phyloP scores from a whole-genome alignment of 1,284 basidiomycete species.

The Xerocomus minutiporus region DNA sequence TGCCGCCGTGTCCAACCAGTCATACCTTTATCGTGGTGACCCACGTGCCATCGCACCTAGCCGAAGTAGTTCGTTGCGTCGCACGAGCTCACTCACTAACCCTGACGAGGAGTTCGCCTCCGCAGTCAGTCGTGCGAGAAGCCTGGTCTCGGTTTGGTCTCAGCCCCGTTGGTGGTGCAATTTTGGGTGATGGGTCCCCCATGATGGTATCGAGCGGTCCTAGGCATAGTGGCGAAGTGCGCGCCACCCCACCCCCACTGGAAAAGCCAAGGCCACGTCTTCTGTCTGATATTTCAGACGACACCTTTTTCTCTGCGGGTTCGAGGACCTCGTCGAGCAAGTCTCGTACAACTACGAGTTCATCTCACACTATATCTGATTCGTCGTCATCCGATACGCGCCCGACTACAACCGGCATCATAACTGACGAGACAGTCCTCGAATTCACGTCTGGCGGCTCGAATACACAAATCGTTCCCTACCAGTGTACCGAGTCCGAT shows the following conservation, averaged over 20 bases:
- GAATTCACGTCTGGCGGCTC: conserved; percentile 38
- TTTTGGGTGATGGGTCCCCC: too few relatives aligned
- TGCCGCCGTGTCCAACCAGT: conserved; percentile 54
- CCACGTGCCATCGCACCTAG: too few relatives aligned
- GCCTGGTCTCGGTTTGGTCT: too few relatives aligned
- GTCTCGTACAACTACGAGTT: conserved; percentile 33
- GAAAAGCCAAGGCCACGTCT: conserved; percentile 38
- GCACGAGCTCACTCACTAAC: too few relatives aligned
- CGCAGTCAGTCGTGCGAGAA: too few relatives aligned
- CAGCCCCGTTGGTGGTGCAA: too few relatives aligned
- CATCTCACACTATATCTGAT: conserved; percentile 30
- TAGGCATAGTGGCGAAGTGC: conserved; percentile 46
- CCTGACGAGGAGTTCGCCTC: too few relatives aligned
- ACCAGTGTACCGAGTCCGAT: conserved; percentile 49
- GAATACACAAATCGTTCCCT: conserved; percentile 45
- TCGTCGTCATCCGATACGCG: conserved; percentile 26
- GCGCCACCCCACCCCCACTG: conserved; percentile 60
- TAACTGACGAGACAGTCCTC: conserved; percentile 35
- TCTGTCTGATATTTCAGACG: conserved; percentile 46
- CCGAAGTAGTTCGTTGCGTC: too few relatives aligned
- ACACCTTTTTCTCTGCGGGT: conserved; percentile 34
- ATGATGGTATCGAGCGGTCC: conserved; percentile 40
- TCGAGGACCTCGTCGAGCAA: conserved; percentile 28
- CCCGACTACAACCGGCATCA: conserved; percentile 31
- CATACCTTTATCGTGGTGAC: conserved; percentile 52